Evolutionary conservation across 163 green algal genomes (phyloP).

Genomic region (Chlamydomonas reinhardtii): DNA sequence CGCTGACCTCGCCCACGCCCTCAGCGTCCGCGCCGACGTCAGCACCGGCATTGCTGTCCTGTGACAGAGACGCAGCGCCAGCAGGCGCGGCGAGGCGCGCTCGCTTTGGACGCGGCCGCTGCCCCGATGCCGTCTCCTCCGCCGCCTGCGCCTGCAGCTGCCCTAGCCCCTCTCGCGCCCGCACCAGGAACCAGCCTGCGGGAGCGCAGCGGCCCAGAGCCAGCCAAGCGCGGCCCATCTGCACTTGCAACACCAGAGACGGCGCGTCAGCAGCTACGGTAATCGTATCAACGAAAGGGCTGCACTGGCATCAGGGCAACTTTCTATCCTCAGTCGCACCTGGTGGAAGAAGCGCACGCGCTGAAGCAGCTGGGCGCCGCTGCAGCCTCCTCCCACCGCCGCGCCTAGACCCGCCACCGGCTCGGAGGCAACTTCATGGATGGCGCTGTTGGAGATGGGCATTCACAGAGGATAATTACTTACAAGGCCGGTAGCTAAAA

Average conservation of each 20-base stretch:
- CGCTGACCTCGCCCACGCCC: background rate
- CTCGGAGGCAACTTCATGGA: background rate
- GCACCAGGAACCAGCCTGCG: conserved; percentile 13
- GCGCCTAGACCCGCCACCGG: background rate
- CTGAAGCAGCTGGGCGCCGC: background rate
- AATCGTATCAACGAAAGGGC: no score
- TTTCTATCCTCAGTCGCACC: background rate
- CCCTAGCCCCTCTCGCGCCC: conserved; percentile 22
- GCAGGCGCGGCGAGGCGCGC: no score
- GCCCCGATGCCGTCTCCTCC: background rate
- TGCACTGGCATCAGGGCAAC: no score
- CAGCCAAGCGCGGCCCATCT: conserved; percentile 30
- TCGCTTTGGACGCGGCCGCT: background rate
- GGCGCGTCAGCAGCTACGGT: background rate
- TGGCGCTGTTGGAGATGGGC: background rate
- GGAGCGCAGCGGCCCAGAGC: background rate
- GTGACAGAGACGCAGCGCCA: no score
- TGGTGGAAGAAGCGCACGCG: background rate
- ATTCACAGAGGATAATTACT: background rate
- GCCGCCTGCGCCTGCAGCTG: conserved; percentile 15
- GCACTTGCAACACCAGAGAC: background rate
- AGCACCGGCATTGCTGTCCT: no score
- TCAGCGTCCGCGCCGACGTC: background rate
- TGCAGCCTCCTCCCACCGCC: background rate
- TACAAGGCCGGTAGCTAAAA: background rate